These are phyloP conservation scores for Fusarium sp. DNA, from an alignment of 2,329 filamentous ascomycete species.

Conservation along the genomic window DNA sequence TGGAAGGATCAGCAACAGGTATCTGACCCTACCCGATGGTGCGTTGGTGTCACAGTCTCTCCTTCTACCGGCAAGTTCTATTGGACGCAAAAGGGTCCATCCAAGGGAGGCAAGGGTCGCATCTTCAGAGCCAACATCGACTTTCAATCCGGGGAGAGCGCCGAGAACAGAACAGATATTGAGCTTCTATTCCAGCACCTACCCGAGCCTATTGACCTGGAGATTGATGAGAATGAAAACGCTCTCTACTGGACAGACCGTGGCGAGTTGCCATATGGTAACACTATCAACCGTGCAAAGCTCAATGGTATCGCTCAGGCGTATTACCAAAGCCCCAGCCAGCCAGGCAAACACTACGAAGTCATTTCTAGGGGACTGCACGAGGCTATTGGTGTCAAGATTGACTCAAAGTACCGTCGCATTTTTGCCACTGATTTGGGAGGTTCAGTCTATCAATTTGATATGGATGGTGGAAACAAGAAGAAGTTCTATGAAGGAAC, in stretches of 20 bases:
- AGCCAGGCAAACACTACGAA: neutral
- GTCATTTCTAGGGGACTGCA: neutral
- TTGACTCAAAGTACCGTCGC: rapidly evolving
- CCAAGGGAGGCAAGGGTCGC: neutral
- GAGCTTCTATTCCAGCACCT: neutral
- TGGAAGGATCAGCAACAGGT: neutral
- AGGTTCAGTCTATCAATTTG: conserved; percentile 6
- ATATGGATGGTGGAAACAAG: neutral
- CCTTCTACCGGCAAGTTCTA: neutral
- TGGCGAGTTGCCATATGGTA: neutral
- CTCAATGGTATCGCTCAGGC: rapidly evolving
- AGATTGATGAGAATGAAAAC: neutral
- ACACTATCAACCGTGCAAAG: neutral
- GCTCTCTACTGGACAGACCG: conserved; percentile 6
- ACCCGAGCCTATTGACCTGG: neutral
- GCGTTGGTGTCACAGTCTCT: neutral
- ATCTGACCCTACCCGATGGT: neutral
- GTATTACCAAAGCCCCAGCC: rapidly evolving
- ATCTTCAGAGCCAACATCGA: neutral
- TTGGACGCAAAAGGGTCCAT: conserved; percentile 3
- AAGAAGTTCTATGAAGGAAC: neutral
- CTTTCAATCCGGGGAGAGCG: neutral
- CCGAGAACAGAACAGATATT: neutral
- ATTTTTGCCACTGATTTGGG: neutral
- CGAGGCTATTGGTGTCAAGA: neutral